Evolutionary conservation across 495 filamentous ascomycete genomes (phyloP).

Genomic region (Penicillium turbatum): DNA sequence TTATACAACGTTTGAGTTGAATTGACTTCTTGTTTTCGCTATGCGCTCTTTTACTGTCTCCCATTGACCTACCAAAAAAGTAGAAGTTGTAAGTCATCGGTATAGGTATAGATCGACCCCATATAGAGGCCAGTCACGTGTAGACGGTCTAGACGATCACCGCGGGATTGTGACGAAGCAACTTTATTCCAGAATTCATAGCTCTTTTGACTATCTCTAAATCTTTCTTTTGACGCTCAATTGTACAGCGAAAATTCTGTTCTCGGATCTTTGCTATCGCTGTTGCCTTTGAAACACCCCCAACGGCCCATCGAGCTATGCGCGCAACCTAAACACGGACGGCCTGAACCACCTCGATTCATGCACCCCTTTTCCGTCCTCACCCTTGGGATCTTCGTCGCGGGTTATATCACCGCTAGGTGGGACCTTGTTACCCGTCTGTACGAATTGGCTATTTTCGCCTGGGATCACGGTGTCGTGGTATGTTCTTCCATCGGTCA

Average conservation of each 20-base stretch:
- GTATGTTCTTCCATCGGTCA: constrained; percentile 49
- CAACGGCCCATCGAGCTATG: constrained; percentile 25
- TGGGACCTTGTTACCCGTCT: constrained; percentile 95
- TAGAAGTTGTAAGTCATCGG: background rate
- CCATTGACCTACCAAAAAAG: background rate
- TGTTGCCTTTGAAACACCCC: background rate
- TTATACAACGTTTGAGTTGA: background rate
- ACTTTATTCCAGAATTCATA: constrained; percentile 2
- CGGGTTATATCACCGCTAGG: constrained; percentile 97
- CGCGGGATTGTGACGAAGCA: constrained; percentile 8
- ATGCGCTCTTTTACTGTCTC: background rate
- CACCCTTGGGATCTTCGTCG: constrained; percentile 95
- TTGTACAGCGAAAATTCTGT: background rate
- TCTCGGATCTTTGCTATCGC: background rate
- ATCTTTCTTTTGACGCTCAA: background rate
- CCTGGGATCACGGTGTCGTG: constrained; percentile 97
- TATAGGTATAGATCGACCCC: background rate
- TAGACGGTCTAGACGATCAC: constrained; percentile 20
- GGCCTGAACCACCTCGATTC: constrained; percentile 46
- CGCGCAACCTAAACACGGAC: constrained; percentile 32
- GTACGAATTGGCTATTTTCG: constrained; percentile 93
- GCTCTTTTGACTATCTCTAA: constrained; percentile 4
- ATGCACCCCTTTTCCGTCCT: constrained; percentile 97
- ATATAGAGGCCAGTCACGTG: constrained; percentile 22
- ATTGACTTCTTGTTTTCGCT: background rate